Conservation (phyloP, 2,329 filamentous ascomycete species). For the Dendryphion nanum region DNA sequence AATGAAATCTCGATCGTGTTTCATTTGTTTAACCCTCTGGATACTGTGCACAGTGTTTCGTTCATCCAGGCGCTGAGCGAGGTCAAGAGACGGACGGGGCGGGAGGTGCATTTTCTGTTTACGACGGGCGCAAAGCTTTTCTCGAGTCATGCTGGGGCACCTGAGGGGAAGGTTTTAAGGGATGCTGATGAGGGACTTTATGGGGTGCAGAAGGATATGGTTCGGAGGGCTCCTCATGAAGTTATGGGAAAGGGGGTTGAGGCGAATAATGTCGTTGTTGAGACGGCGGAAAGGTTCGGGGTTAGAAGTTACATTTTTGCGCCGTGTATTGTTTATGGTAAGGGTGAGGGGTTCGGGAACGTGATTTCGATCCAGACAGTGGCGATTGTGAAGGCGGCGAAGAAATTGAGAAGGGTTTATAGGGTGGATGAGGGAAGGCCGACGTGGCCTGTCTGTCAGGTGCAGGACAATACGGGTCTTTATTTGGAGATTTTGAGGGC, state of each 20-base stretch:
- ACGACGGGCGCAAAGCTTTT: slow-evolving; percentile 56
- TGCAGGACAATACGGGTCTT: slow-evolving; percentile 48
- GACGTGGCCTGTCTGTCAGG: slow-evolving; percentile 56
- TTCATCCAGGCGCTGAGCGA: slow-evolving; percentile 50
- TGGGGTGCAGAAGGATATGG: slow-evolving; percentile 43
- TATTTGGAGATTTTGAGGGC: slow-evolving; percentile 48
- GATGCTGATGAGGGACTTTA: slow-evolving; percentile 48
- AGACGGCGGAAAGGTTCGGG: slow-evolving; percentile 42
- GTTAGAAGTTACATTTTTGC: slow-evolving; percentile 54
- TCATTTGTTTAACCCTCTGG: slow-evolving; percentile 47
- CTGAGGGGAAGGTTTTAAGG: slow-evolving; percentile 41
- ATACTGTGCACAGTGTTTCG: slow-evolving; percentile 14
- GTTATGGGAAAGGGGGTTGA: slow-evolving; percentile 32
- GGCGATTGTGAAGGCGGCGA: slow-evolving; percentile 49
- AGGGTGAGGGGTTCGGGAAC: slow-evolving; percentile 53
- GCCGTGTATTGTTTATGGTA: slow-evolving; percentile 54
- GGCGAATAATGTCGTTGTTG: slow-evolving; percentile 46
- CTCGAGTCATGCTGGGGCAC: slow-evolving; percentile 47
- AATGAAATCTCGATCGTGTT: slow-evolving; percentile 51
- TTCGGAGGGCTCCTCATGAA: background rate
- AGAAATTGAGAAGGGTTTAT: slow-evolving; percentile 42
- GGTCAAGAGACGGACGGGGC: slow-evolving; percentile 43
- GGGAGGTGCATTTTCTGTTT: slow-evolving; percentile 51
- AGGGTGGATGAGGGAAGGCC: slow-evolving; percentile 41
- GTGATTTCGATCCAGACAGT: slow-evolving; percentile 53